Evolutionary conservation across 805 yeast genomes (phyloP).

Genomic region (Nakazawaea molendinolei): DNA sequence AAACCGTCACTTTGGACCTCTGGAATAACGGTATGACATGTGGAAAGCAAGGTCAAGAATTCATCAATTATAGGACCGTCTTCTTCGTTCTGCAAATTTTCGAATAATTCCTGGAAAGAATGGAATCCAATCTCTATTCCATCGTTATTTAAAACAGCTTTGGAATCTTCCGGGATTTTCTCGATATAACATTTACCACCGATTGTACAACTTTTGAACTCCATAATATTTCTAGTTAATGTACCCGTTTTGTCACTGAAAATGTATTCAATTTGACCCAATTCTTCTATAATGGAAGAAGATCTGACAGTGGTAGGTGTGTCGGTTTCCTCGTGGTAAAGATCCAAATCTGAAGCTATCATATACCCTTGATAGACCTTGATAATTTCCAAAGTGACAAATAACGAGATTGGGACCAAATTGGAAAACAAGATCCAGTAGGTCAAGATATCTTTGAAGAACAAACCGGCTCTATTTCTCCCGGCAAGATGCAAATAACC

Average conservation of each 20-base stretch:
- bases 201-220: conserved; percentile 86
- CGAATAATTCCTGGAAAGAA: conserved; percentile 57
- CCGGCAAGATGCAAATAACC: conserved; percentile 65
- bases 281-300: conserved; percentile 90
- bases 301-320: conserved; percentile 95
- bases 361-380: conserved; percentile 92
- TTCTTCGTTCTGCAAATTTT: conserved; percentile 35
- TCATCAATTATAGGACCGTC: conserved; percentile 48
- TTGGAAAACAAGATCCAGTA: conserved; percentile 96
- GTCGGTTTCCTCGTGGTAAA: conserved; percentile 81
- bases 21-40: conserved; percentile 98
- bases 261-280: conserved; percentile 94
- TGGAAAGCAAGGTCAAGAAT: conserved; percentile 76
- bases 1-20: conserved; percentile 58
- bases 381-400: conserved; percentile 93
- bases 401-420: conserved; percentile 93
- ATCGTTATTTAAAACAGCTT: conserved; percentile 57
- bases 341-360: conserved; percentile 90
- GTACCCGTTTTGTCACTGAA: conserved; percentile 99
- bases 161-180: conserved; percentile 86
- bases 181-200: conserved; percentile 87
- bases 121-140: conserved; percentile 79
- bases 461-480: conserved; percentile 58
- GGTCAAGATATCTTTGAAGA: conserved; percentile 83
- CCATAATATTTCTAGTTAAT: conserved; percentile 93